phyloP scores from a whole-genome alignment of 768 basidiomycete genomes.

The Lactarius hatsudake region DNA sequence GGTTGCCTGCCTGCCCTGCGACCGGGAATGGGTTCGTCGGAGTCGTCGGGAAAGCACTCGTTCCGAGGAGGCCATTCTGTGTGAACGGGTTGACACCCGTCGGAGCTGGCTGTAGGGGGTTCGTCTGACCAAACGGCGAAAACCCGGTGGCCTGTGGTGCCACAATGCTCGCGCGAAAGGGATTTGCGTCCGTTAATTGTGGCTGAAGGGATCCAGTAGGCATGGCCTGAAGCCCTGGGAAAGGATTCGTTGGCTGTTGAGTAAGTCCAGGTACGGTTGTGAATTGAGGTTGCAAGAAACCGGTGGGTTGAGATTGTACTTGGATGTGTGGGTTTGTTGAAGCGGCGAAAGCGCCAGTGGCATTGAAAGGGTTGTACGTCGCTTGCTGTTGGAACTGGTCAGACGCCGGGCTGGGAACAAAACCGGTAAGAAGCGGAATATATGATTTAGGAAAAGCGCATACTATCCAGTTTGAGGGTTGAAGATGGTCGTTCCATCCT shows the following conservation, averaged over 20 bases:
- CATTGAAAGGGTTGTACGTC: slow-evolving; percentile 76
- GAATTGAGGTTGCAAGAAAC: slow-evolving; percentile 40
- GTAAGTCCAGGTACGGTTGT: slow-evolving; percentile 21
- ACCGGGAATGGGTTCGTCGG: slow-evolving; percentile 15
- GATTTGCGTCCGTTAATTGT: slow-evolving; percentile 55
- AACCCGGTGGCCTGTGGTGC: slow-evolving; percentile 26
- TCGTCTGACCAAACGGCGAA: slow-evolving; percentile 22
- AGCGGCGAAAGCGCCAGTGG: slow-evolving; percentile 52
- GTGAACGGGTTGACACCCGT: slow-evolving; percentile 23
- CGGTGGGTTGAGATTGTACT: slow-evolving; percentile 46
- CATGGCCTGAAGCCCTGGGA: slow-evolving; percentile 55
- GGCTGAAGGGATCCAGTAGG: slow-evolving; percentile 47
- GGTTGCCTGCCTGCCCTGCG: slow-evolving; percentile 8
- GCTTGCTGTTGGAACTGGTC: slow-evolving; percentile 57
- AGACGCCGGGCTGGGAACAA: slow-evolving; percentile 42
- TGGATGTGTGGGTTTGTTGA: slow-evolving; percentile 41
- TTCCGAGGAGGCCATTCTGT: slow-evolving; percentile 12
- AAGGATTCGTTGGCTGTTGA: slow-evolving; percentile 30
- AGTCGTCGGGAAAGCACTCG: slow-evolving; percentile 7
- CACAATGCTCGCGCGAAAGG: slow-evolving; percentile 75
- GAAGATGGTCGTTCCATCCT: slow-evolving; percentile 70
- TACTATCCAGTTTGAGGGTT: slow-evolving; percentile 62
- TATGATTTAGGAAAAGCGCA: slow-evolving; percentile 10
- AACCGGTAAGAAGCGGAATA: slow-evolving; percentile 8
- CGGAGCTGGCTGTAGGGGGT: slow-evolving; percentile 12